These are phyloP conservation scores for Prunus salicina DNA, from an alignment of 306 rosid species.

Conservation along the genomic window DNA sequence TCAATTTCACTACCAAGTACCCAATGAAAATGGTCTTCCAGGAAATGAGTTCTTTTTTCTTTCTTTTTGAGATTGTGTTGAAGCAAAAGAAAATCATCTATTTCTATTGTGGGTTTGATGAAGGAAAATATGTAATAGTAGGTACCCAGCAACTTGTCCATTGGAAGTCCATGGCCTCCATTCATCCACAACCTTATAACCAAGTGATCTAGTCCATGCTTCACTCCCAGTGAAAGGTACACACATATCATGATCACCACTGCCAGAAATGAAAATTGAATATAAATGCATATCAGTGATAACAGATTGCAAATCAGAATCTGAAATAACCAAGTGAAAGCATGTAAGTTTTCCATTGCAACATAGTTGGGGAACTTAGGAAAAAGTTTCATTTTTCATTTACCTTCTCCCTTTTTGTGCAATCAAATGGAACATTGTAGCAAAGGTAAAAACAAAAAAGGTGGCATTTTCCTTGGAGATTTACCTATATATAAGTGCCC, in stretches of 20 bases:
- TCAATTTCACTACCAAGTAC: background rate
- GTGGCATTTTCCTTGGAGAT: constrained; percentile 8
- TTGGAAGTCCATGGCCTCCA: constrained; percentile 90
- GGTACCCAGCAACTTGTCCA: constrained; percentile 83
- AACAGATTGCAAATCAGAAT: background rate
- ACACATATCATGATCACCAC: constrained; percentile 97
- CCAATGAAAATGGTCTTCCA: background rate
- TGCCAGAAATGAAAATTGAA: constrained; percentile 19
- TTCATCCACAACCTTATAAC: constrained; percentile 67
- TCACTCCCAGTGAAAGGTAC: constrained; percentile 83
- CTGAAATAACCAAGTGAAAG: background rate
- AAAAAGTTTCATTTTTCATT: background rate
- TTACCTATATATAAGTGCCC: constrained; percentile 88
- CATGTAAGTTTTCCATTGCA: background rate
- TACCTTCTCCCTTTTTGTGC: background rate
- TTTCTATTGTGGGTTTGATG: background rate
- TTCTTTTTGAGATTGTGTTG: background rate
- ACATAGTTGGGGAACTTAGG: background rate
- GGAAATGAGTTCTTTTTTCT: background rate
- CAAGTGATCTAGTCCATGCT: constrained; percentile 86
- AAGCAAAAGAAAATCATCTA: too few species aligned
- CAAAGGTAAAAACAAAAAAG: background rate
- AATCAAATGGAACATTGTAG: background rate
- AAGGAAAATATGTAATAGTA: background rate
- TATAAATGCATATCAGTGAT: background rate